phyloP scores from a whole-genome alignment of 352 stramenopile genomes.

The Phytophthora melonis region DNA sequence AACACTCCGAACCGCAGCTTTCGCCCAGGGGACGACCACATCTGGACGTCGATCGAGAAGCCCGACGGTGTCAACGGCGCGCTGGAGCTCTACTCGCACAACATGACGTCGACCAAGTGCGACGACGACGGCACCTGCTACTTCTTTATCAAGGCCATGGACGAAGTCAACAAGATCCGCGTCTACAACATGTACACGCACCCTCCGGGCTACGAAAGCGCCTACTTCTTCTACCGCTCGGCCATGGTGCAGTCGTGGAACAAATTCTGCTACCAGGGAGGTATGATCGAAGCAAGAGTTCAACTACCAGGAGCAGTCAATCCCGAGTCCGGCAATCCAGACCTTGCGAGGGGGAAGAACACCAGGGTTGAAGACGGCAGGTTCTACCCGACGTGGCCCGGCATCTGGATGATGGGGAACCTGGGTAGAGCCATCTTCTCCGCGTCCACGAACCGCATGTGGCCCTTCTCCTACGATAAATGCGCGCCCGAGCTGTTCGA shows the following conservation, averaged over 20 bases:
- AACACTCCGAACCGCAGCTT: slow-evolving; percentile 75
- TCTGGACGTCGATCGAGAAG: slow-evolving; percentile 88
- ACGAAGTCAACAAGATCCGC: slow-evolving; percentile 41
- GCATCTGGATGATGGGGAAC: slow-evolving; percentile 95
- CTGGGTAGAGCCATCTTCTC: slow-evolving; percentile 93
- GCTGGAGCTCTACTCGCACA: slow-evolving; percentile 93
- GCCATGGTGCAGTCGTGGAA: slow-evolving; percentile 95
- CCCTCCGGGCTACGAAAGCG: slow-evolving; percentile 51
- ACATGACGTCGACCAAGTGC: slow-evolving; percentile 63
- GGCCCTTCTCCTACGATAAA: slow-evolving; percentile 94
- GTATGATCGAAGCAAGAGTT: slow-evolving; percentile 89
- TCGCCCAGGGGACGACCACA: slow-evolving; percentile 87
- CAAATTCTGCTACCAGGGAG: slow-evolving; percentile 96
- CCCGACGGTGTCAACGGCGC: slow-evolving; percentile 80
- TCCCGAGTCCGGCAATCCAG: slow-evolving; percentile 49
- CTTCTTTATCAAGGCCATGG: slow-evolving; percentile 58
- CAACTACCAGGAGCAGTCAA: slow-evolving; percentile 87
- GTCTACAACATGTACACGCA: slow-evolving; percentile 73
- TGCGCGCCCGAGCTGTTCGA: slow-evolving; percentile 70
- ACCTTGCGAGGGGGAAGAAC: slow-evolving; percentile 34
- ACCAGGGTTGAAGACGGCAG: slow-evolving; percentile 59
- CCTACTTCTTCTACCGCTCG: slow-evolving; percentile 65
- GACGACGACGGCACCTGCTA: slow-evolving; percentile 56
- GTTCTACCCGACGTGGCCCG: slow-evolving; percentile 86
- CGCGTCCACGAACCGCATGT: slow-evolving; percentile 91